These are phyloP conservation scores for Claviceps sp. DNA, from an alignment of 2,329 filamentous ascomycete species.

Conservation along the genomic window DNA sequence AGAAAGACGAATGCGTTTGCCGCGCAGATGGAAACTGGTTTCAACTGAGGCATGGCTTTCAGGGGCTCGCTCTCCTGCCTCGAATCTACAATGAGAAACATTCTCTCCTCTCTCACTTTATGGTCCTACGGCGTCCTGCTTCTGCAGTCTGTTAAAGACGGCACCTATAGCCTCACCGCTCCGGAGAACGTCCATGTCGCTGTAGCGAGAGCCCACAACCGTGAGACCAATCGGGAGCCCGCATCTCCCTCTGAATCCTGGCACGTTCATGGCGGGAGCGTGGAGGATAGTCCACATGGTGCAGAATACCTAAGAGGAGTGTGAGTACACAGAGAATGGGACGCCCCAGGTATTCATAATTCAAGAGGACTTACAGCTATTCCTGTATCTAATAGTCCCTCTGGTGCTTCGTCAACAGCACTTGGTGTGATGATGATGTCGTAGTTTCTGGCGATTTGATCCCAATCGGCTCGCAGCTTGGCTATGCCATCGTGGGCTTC, in stretches of 20 bases:
- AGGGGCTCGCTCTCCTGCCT: no score
- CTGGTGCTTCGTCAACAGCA: slow-evolving; percentile 44
- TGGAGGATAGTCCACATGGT: slow-evolving; percentile 31
- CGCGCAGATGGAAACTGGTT: no score
- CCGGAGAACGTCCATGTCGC: slow-evolving; percentile 29
- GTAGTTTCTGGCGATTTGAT: slow-evolving; percentile 37
- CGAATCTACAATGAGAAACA: no score
- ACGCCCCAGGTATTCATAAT: not conserved
- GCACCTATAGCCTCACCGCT: slow-evolving; percentile 25
- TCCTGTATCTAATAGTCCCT: slow-evolving; percentile 39
- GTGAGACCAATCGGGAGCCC: slow-evolving; percentile 46
- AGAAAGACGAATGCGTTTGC: no score
- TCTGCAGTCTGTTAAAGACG: slow-evolving; percentile 14
- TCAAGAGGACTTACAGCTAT: slow-evolving; percentile 25
- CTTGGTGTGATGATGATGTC: slow-evolving; percentile 45
- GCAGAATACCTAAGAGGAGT: slow-evolving; percentile 6
- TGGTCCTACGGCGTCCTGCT: not conserved
- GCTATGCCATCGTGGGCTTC: slow-evolving; percentile 41
- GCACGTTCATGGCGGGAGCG: slow-evolving; percentile 49
- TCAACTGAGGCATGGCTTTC: no score
- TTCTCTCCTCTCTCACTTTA: not conserved
- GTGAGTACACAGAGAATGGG: not conserved
- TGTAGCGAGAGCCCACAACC: slow-evolving; percentile 34
- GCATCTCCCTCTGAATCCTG: slow-evolving; percentile 42
- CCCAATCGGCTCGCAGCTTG: slow-evolving; percentile 37